Evolutionary conservation across 306 rosid species (phyloP), one percentile per base, ranked within the genome.

Genomic region (Castanea crenata): DNA sequence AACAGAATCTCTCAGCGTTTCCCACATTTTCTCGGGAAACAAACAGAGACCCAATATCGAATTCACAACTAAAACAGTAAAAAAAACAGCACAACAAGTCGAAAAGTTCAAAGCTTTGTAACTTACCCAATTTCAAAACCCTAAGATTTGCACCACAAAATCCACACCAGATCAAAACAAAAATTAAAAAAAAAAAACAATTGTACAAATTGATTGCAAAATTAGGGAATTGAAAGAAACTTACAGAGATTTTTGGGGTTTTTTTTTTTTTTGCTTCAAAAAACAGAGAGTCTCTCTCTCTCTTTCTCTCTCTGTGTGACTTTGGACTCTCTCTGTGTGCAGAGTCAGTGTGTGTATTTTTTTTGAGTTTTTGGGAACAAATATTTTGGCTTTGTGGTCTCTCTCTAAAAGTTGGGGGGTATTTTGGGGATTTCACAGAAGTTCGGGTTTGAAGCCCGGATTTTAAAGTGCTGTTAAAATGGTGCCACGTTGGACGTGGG

Each of bases 391-490:
- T 54, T 76, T 55, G 54, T 35, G 58, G n/a, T 46, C 57, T 41
- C 20, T 49, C 32, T 69, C 59, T 20, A 44, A 49, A 9, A 9
- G 19, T 19, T 19, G 57, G 67, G 81, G 83, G 44, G 35, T 76
- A 69, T 78, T 86, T 73, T 46, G 6, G 74, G 71, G 77, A 71
- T 35, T 79, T 71, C 76, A 78, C 76, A 49, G 38, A 68, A 35
- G 51, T 59, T 82, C 97, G 98, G 97, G 91, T 85, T 87, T 91
- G 84, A 94, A 94, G 84, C 68, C 79, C 93, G 91, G 98, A 94
- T 83, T 91, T 91, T 90, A 61, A 92, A 90, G 84, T 78, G 75
- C 78, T 25, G 85, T 91, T 92, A 83, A 88, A 74, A 49, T 3
- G 54, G 54, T 77, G 83, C 89, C 95, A 91, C 88, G 90, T 89